Evolutionary conservation across 1,139 yeast species (phyloP).

Genomic region (Tardiomyces depauwii): DNA sequence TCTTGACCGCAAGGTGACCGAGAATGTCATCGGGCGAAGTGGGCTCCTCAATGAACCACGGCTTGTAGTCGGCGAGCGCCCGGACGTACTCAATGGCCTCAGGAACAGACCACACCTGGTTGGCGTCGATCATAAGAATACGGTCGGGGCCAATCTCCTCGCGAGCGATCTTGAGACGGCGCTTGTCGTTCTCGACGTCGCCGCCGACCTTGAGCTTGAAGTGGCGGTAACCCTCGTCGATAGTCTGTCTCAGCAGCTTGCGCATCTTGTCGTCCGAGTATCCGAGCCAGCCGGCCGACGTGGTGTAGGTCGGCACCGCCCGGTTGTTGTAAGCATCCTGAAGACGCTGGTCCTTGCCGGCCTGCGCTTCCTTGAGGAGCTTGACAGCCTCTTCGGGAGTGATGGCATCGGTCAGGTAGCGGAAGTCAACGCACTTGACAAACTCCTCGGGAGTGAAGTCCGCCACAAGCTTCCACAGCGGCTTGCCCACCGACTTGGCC

Average conservation of each 20-base stretch:
- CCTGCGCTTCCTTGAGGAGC: conserved; percentile 19
- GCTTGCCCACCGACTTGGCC: conserved; percentile 23
- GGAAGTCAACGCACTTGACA: conserved; percentile 25
- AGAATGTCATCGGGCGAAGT: conserved; percentile 32
- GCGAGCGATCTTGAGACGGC: conserved; percentile 28
- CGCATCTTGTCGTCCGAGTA: conserved; percentile 32
- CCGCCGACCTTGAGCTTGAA: conserved; percentile 35
- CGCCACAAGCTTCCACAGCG: conserved; percentile 24
- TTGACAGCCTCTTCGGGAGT: conserved; percentile 26
- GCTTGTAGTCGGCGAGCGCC: conserved; percentile 27
- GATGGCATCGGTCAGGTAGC: conserved; percentile 25
- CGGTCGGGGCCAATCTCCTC: conserved; percentile 30
- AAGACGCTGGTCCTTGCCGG: conserved; percentile 25
- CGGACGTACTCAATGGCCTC: conserved; percentile 31
- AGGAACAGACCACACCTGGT: conserved; percentile 34
- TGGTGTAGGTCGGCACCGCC: conserved; percentile 37
- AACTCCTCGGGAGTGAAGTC: conserved; percentile 28
- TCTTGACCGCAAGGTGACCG: conserved; percentile 28
- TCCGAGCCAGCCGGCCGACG: conserved; percentile 37
- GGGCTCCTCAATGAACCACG: conserved; percentile 33
- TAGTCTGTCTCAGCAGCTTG: conserved; percentile 22
- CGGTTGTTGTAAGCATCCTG: conserved; percentile 24
- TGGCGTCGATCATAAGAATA: conserved; percentile 27
- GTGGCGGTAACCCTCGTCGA: conserved; percentile 28
- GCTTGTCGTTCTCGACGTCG: conserved; percentile 26